Evolutionary conservation across 441 rosid species (phyloP).

Genomic region (Gossypium schwendimanii): DNA sequence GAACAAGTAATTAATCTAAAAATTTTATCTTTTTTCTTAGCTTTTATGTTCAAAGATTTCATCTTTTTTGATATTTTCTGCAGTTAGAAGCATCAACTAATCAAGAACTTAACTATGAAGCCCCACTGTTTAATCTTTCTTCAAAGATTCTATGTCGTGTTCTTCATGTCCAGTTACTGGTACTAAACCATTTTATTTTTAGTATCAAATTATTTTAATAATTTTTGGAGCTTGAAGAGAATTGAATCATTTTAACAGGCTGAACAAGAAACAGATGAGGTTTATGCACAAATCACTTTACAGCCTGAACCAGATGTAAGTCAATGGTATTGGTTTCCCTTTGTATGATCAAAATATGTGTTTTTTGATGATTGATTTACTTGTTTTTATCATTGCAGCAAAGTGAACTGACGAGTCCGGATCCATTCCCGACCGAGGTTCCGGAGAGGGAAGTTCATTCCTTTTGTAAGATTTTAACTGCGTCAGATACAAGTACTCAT

Average conservation of each 20-base stretch:
- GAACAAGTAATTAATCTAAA: slow-evolving; percentile 51
- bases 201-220: background rate
- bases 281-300: slow-evolving; percentile 54
- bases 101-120: slow-evolving; percentile 64
- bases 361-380: too few species aligned
- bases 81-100: slow-evolving; percentile 87
- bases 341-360: too few species aligned
- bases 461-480: slow-evolving; percentile 82
- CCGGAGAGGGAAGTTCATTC: slow-evolving; percentile 50
- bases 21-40: background rate
- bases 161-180: slow-evolving; percentile 60
- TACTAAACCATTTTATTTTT: slow-evolving; percentile 14
- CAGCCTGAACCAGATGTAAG: slow-evolving; percentile 62
- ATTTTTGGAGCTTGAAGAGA: too few species aligned
- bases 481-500: slow-evolving; percentile 20
- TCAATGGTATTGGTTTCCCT: background rate
- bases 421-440: slow-evolving; percentile 42
- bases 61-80: slow-evolving; percentile 15
- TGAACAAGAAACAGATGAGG: slow-evolving; percentile 51
- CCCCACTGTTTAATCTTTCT: slow-evolving; percentile 61
- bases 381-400: slow-evolving; percentile 33
- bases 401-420: slow-evolving; percentile 50
- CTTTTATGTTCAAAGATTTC: background rate
- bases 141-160: slow-evolving; percentile 85
- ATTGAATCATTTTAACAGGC: slow-evolving; percentile 36